Conservation (phyloP, 139 green algal species). For the Spirogloea muscicola region DNA sequence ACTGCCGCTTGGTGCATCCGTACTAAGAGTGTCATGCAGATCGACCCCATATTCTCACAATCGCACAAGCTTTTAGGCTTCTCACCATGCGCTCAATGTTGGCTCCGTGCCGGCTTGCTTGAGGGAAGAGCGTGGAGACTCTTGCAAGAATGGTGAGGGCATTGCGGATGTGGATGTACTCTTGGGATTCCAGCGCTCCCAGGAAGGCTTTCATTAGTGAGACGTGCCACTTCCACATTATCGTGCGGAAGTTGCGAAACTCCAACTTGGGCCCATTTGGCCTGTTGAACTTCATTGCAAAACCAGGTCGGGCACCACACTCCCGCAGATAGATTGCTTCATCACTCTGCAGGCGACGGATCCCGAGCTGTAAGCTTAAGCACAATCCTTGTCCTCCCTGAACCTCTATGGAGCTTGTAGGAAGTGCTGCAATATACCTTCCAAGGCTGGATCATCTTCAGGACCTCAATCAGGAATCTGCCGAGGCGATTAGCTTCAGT, state of each 20-base stretch:
- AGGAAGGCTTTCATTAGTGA: constrained; percentile 14
- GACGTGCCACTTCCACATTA: constrained; percentile 36
- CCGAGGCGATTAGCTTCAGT: constrained; percentile 20
- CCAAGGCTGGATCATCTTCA: constrained; percentile 23
- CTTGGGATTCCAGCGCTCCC: constrained; percentile 1
- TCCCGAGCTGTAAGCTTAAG: no score
- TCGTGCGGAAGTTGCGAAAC: constrained; percentile 18
- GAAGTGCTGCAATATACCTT: no score
- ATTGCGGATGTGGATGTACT: constrained; percentile 43
- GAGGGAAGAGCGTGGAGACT: constrained; percentile 20
- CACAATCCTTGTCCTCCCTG: no score
- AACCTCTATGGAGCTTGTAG: no score
- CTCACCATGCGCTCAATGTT: constrained; percentile 26
- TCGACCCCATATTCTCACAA: no score
- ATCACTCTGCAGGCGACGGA: constrained; percentile 9
- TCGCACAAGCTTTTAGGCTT: no score
- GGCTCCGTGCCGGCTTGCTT: not conserved
- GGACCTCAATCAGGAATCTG: constrained; percentile 22
- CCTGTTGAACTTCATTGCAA: constrained; percentile 25
- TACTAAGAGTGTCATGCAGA: no score
- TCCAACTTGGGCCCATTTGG: constrained; percentile 3
- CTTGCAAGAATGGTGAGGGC: constrained; percentile 31
- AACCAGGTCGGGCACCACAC: constrained; percentile 11
- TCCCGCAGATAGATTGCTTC: constrained; percentile 25
- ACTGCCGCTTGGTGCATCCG: no score